Evolutionary conservation across 257 asterid genomes (phyloP), one percentile per base, ranked within the genome.

Genomic region (Solanum pimpinellifolium): DNA sequence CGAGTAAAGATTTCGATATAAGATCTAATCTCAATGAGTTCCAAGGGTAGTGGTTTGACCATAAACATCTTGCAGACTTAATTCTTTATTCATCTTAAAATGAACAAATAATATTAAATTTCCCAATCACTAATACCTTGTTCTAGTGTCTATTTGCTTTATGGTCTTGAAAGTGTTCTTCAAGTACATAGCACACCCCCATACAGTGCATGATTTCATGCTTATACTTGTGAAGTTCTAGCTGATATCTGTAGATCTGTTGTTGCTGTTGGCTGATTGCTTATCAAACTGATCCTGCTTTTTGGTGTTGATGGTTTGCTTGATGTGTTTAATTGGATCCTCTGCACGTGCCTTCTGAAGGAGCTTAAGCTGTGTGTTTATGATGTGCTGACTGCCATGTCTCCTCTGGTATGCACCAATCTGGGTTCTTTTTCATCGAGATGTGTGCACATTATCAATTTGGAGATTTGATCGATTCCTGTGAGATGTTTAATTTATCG

Each of bases 201-300:
- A 23, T 82, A 89, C 95, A 91, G 96, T 90, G 88, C 86, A 84
- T 88, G 93, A 88, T 93, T 82, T 90, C 87, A 92, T 90, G 87
- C 86, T 91, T 92, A 91, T 93, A 81, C 94, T 92, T 78, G 89
- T 86, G 91, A 89, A 86, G 88, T 86, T 91, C 41, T 90, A 85
- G 89, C 91, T 39, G 86, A 83, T 85, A 69, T 87, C 83, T 80
- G 92, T 92, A 70, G 93, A 92, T 91, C 87, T 86, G 88, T 91
- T 91, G 90, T 88, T 70, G 92, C 90, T 88, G 91, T 84, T 92
- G 89, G 93, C 91, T 86, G 96, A 87, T 88, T 86, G 87, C 89
- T 75, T 49, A 91, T 80, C 90, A 91, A 88, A 90, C 89, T 88
- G 93, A 82, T 88, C 92, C 90, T 83, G 89, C 90, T 72, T 86